Evolutionary conservation across 2,329 filamentous ascomycete genomes (phyloP).

Genomic region (Leptographium galeiforme): DNA sequence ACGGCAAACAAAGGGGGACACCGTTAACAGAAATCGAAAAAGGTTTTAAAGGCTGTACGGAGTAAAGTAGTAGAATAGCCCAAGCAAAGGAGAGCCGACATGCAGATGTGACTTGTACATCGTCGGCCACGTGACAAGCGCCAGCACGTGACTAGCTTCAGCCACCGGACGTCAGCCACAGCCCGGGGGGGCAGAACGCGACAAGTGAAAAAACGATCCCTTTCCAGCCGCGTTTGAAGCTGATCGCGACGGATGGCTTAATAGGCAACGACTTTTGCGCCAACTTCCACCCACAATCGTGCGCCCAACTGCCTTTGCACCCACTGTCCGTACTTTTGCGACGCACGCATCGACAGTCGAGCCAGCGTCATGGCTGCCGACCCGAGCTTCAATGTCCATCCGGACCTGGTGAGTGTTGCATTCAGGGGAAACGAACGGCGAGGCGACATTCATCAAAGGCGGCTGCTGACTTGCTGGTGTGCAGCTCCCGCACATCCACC

Average conservation of each 20-base stretch:
- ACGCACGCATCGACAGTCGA: background rate
- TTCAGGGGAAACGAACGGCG: background rate
- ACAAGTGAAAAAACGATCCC: constrained; percentile 1
- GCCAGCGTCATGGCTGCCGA: constrained; percentile 15
- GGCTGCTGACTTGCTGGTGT: background rate
- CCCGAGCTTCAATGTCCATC: constrained; percentile 21
- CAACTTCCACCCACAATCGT: too few species aligned
- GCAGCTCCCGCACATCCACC: constrained; percentile 78
- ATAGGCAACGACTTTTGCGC: too few species aligned
- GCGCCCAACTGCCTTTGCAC: background rate
- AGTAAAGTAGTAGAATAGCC: too few species aligned
- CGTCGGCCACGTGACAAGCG: too few species aligned
- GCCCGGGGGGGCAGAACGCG: background rate
- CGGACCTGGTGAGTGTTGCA: constrained; percentile 16
- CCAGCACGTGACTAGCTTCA: background rate
- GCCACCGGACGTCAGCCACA: background rate
- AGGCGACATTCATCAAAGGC: background rate
- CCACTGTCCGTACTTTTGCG: background rate
- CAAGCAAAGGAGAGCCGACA: too few species aligned
- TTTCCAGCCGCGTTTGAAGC: background rate
- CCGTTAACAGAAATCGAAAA: too few species aligned
- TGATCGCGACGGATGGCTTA: background rate
- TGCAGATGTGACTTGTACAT: too few species aligned
- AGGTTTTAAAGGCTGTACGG: too few species aligned
- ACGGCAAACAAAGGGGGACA: too few species aligned